A percentile compares a stretch with the other conserved stretches of the same genome.
Conservation (phyloP, 208 protist species). For the Tritrichomonas foetus region DNA sequence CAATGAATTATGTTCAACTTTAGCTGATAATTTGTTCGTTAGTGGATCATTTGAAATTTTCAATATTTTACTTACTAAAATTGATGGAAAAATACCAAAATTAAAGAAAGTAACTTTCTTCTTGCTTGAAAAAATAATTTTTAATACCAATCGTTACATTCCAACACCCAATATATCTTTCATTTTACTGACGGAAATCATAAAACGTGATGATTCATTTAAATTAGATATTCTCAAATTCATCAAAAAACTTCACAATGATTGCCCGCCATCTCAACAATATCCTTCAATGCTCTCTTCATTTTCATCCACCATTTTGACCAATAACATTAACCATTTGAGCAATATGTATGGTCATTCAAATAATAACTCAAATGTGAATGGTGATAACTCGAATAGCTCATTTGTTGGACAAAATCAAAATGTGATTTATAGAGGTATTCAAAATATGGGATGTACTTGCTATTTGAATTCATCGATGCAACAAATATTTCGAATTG, state of each 20-base stretch:
- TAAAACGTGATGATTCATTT: background rate
- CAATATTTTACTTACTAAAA: background rate
- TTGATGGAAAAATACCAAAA: background rate
- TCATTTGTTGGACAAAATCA: too few species aligned
- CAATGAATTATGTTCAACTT: background rate
- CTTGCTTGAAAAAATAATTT: background rate
- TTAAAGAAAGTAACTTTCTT: background rate
- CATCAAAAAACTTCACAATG: background rate
- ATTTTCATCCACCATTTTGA: background rate
- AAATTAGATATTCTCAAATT: background rate
- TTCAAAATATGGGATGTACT: constrained; percentile 24
- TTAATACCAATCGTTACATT: background rate
- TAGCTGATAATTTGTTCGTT: background rate
- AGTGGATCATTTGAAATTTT: background rate
- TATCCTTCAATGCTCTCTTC: background rate
- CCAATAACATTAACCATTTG: too few species aligned
- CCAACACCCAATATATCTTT: background rate
- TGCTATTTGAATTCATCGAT: constrained; percentile 25
- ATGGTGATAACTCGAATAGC: too few species aligned
- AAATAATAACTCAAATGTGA: too few species aligned
- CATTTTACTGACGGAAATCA: background rate
- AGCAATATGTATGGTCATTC: too few species aligned
- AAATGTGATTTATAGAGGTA: background rate
- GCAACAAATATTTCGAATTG: constrained; percentile 8
- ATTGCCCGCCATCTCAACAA: background rate